phyloP scores from a whole-genome alignment of 2,329 filamentous ascomycete genomes.

The Nothophoma quercina region DNA sequence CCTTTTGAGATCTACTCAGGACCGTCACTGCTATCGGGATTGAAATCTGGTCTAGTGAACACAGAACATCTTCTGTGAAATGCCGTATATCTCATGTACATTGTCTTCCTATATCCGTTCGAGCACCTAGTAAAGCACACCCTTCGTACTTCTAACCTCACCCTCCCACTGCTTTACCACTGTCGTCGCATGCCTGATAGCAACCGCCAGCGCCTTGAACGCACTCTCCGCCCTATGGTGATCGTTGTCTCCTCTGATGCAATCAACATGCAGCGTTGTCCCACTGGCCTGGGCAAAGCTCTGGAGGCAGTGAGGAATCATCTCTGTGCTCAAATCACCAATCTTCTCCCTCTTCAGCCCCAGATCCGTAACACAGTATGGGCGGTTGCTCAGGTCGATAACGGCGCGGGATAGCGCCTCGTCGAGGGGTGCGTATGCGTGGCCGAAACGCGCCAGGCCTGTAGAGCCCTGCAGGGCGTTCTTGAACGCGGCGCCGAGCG shows the following conservation, averaged over 20 bases:
- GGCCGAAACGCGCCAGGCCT: constrained; percentile 89
- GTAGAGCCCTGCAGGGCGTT: constrained; percentile 77
- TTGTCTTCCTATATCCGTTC: neutral
- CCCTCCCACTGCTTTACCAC: constrained; percentile 82
- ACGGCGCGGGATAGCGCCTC: constrained; percentile 94
- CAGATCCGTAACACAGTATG: constrained; percentile 82
- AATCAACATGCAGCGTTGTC: constrained; percentile 95
- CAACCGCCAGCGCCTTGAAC: constrained; percentile 94
- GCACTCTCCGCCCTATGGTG: constrained; percentile 96
- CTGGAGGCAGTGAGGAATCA: constrained; percentile 95
- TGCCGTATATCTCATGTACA: neutral
- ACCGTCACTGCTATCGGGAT: no score
- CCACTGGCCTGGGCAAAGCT: constrained; percentile 91
- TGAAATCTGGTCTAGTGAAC: no score
- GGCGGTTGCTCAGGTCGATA: constrained; percentile 92
- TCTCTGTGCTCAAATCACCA: constrained; percentile 86
- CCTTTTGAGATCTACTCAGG: no score
- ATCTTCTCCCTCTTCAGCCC: constrained; percentile 91
- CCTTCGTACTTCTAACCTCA: constrained; percentile 96
- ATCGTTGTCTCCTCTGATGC: constrained; percentile 88
- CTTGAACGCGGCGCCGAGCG: constrained; percentile 86
- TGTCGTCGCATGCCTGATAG: constrained; percentile 77
- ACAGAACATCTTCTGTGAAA: neutral
- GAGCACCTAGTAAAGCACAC: constrained; percentile 68
- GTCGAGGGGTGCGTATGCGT: constrained; percentile 91